phyloP scores from a whole-genome alignment of 2,329 filamentous ascomycete genomes.

The Exophiala mesophila region DNA sequence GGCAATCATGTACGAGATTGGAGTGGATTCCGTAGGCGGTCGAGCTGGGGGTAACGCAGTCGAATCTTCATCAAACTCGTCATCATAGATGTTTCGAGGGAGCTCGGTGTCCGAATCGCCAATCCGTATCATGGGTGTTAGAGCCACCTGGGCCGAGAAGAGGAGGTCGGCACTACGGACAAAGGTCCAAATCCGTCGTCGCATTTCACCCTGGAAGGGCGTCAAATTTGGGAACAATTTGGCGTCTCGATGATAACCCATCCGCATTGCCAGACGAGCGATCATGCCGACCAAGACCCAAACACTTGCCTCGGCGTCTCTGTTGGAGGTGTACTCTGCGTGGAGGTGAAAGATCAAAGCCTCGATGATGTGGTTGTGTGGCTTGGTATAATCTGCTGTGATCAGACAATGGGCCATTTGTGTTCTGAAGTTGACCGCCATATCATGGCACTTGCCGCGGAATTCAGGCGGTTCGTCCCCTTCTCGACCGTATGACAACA shows the following conservation, averaged over 20 bases:
- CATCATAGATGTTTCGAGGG: slow-evolving; percentile 60
- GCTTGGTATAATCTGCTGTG: slow-evolving; percentile 60
- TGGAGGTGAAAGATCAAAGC: slow-evolving; percentile 58
- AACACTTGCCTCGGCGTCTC: slow-evolving; percentile 57
- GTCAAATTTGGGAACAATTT: slow-evolving; percentile 55
- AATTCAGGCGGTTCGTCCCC: slow-evolving; percentile 62
- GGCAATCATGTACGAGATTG: slow-evolving; percentile 46
- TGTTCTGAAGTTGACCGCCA: slow-evolving; percentile 43
- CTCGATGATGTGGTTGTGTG: slow-evolving; percentile 57
- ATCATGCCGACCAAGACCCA: slow-evolving; percentile 58
- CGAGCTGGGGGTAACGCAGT: slow-evolving; percentile 52
- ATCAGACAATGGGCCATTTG: slow-evolving; percentile 60
- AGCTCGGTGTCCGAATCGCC: slow-evolving; percentile 60
- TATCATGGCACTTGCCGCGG: slow-evolving; percentile 49
- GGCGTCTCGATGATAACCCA: slow-evolving; percentile 61
- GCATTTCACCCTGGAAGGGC: slow-evolving; percentile 58
- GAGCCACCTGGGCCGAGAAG: slow-evolving; percentile 62
- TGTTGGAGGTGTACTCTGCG: slow-evolving; percentile 55
- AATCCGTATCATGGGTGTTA: slow-evolving; percentile 61
- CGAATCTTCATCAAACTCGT: slow-evolving; percentile 57
- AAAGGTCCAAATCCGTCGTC: slow-evolving; percentile 46
- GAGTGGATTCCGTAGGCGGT: slow-evolving; percentile 56
- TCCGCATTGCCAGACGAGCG: slow-evolving; percentile 59
- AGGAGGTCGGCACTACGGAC: slow-evolving; percentile 58
- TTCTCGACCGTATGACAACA: slow-evolving; percentile 58